Conservation (phyloP, 2,329 filamentous ascomycete species). For the Nakataea oryzae region DNA sequence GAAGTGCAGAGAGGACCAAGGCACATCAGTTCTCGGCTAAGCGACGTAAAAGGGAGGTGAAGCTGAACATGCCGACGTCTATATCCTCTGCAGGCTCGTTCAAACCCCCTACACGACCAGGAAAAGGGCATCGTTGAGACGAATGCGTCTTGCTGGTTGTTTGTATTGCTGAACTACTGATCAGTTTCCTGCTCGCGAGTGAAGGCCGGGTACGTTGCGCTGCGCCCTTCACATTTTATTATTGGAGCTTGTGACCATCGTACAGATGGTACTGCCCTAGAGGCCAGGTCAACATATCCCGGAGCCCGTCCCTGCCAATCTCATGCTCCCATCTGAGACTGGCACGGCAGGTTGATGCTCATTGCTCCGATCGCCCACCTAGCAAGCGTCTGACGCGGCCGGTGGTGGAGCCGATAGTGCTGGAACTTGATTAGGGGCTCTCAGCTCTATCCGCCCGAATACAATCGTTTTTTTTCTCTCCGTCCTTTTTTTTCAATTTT, state of each 20-base stretch:
- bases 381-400: too few species aligned
- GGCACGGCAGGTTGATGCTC: too few species aligned
- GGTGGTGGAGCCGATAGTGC: too few species aligned
- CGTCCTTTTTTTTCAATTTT: too few species aligned
- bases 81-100: conserved; percentile 34
- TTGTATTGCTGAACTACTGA: neutral
- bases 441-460: too few species aligned
- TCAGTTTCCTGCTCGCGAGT: neutral
- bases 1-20: conserved; percentile 35
- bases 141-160: neutral
- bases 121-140: neutral
- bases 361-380: too few species aligned
- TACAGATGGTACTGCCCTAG: neutral
- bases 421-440: too few species aligned
- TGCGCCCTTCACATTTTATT: neutral
- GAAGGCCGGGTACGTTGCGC: neutral
- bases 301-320: too few species aligned
- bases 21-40: conserved; percentile 43
- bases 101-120: neutral
- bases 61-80: conserved; percentile 50
- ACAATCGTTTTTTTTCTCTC: too few species aligned
- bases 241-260: neutral
- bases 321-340: too few species aligned
- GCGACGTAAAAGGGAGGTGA: conserved; percentile 55
- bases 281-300: too few species aligned